Evolutionary conservation across 192 early-diverging fungal species (phyloP).

Genomic region (Dissophora ornata): DNA sequence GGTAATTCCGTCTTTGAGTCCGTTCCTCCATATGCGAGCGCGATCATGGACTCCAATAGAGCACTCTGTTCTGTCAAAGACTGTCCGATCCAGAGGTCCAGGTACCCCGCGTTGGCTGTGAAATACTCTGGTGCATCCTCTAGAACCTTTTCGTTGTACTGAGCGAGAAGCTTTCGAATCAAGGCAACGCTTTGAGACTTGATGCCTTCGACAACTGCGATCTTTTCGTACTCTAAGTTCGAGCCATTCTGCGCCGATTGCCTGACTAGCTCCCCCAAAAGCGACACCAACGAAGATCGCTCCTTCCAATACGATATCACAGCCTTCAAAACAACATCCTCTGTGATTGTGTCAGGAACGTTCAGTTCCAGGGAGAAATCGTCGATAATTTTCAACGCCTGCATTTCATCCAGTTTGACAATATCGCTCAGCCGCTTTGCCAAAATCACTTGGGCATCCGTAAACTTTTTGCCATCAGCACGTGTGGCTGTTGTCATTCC

Average conservation of each 20-base stretch:
- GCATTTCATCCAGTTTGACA: slow-evolving; percentile 56
- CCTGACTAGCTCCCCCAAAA: slow-evolving; percentile 25
- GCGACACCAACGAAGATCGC: slow-evolving; percentile 21
- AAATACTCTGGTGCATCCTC: slow-evolving; percentile 40
- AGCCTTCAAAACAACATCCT: slow-evolving; percentile 18
- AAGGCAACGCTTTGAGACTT: slow-evolving; percentile 21
- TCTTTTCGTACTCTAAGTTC: not conserved
- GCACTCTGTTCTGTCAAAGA: slow-evolving; percentile 57
- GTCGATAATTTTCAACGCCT: slow-evolving; percentile 36
- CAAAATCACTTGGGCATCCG: slow-evolving; percentile 51
- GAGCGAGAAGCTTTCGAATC: slow-evolving; percentile 18
- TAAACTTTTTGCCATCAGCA: slow-evolving; percentile 45
- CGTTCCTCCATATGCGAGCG: slow-evolving; percentile 41
- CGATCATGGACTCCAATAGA: slow-evolving; percentile 53
- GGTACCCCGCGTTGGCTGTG: slow-evolving; percentile 11
- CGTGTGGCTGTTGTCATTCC: slow-evolving; percentile 41
- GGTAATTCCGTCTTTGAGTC: slow-evolving; percentile 49
- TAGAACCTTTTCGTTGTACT: slow-evolving; percentile 21
- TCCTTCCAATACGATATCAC: slow-evolving; percentile 37
- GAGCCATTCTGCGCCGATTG: slow-evolving; percentile 10
- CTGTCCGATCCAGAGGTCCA: slow-evolving; percentile 54
- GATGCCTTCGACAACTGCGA: slow-evolving; percentile 15
- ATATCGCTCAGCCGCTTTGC: slow-evolving; percentile 52
- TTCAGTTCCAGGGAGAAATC: slow-evolving; percentile 15
- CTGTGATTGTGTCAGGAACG: slow-evolving; percentile 30